Conservation (phyloP, 1,284 basidiomycete species). For the Ceratobasidium sp. region DNA sequence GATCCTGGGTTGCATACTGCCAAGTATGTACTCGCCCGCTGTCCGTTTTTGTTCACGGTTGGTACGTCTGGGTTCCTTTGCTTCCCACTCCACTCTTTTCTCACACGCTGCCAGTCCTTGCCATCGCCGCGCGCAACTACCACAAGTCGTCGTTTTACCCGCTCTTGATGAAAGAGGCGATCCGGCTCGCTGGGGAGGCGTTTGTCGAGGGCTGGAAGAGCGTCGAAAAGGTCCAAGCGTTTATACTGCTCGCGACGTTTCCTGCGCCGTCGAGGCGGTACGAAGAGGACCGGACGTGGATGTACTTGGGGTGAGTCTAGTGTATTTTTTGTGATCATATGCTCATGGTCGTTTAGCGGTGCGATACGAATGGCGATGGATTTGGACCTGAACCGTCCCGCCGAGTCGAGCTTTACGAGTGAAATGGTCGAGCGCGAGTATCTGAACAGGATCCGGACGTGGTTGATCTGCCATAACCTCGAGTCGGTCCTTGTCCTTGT, state of each 20-base stretch:
- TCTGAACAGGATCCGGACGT: conserved; percentile 30
- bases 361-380: conserved; percentile 34
- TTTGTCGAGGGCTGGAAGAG: conserved; percentile 33
- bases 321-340: background rate
- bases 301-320: conserved; percentile 24
- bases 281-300: conserved; percentile 34
- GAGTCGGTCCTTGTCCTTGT: conserved; percentile 1
- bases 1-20: conserved; percentile 37
- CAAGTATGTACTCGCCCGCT: conserved; percentile 27
- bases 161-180: conserved; percentile 41
- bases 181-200: conserved; percentile 7
- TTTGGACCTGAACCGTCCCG: conserved; percentile 19
- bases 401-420: conserved; percentile 14
- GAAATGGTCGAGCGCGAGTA: conserved; percentile 34
- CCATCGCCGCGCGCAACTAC: conserved; percentile 37
- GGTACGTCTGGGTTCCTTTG: background rate
- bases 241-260: conserved; percentile 37
- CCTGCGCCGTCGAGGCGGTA: conserved; percentile 21
- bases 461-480: conserved; percentile 42
- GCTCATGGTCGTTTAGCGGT: background rate
- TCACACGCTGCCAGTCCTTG: conserved; percentile 13
- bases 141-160: conserved; percentile 6
- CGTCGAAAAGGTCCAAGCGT: conserved; percentile 41
- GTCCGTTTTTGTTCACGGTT: conserved; percentile 39
- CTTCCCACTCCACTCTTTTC: background rate